A percentile compares a stretch with the other conserved stretches of the same genome.
phyloP scores from a whole-genome alignment of 495 filamentous ascomycete species.

The Penicillium subrubescens region DNA sequence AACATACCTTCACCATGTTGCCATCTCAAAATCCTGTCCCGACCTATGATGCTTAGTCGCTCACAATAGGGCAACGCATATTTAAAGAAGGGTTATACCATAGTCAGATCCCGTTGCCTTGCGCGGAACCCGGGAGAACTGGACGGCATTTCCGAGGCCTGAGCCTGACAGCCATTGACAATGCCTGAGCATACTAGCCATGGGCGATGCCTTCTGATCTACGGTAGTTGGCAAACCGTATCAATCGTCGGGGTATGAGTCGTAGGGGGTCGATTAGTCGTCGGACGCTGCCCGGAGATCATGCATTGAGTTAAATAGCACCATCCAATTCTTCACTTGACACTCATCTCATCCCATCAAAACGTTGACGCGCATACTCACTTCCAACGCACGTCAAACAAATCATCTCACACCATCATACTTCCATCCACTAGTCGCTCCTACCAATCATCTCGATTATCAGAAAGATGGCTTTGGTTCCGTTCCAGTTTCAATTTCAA shows the following conservation, averaged over 20 bases:
- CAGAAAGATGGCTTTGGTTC: background rate
- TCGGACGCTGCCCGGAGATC: background rate
- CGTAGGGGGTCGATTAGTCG: background rate
- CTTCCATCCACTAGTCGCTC: background rate
- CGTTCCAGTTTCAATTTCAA: background rate
- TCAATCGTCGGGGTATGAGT: background rate
- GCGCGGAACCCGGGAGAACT: background rate
- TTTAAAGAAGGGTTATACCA: background rate
- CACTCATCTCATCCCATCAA: background rate
- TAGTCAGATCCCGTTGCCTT: background rate
- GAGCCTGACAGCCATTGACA: background rate
- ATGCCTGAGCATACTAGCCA: background rate
- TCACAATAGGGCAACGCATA: background rate
- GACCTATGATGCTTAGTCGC: background rate
- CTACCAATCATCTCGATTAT: background rate
- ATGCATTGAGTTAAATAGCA: background rate
- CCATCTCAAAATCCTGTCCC: background rate
- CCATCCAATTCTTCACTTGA: background rate
- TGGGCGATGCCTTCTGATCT: background rate
- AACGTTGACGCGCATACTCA: background rate
- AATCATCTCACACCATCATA: background rate
- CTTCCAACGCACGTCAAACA: background rate
- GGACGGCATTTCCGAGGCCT: background rate
- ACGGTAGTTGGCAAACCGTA: too few relatives aligned
- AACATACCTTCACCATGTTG: background rate